These are phyloP conservation scores for Fusarium coicis DNA, from an alignment of 2,329 filamentous ascomycete genomes.

Conservation along the genomic window DNA sequence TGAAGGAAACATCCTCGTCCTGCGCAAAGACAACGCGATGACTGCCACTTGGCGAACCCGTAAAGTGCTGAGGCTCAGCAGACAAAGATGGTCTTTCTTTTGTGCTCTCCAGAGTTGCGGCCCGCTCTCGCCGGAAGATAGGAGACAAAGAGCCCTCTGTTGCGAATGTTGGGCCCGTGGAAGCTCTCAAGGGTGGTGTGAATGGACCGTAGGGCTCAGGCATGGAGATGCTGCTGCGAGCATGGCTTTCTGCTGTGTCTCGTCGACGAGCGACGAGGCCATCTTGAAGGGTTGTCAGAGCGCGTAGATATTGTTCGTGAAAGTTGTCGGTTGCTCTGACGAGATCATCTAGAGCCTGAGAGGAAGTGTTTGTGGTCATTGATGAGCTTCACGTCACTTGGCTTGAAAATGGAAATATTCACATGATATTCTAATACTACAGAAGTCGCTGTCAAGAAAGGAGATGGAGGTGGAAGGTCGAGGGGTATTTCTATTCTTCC, in stretches of 20 bases:
- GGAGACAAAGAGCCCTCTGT: conserved; percentile 27
- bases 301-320: conserved; percentile 50
- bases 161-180: conserved; percentile 34
- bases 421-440: conserved; percentile 6
- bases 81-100: conserved; percentile 40
- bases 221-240: neutral
- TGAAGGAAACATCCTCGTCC: conserved; percentile 49
- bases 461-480: neutral
- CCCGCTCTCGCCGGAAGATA: conserved; percentile 37
- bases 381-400: conserved; percentile 24
- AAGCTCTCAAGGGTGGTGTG: conserved; percentile 46
- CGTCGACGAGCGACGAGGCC: conserved; percentile 31
- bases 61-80: conserved; percentile 37
- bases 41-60: conserved; percentile 38
- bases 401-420: conserved; percentile 7
- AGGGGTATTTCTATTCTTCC: conserved; percentile 35
- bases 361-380: conserved; percentile 34
- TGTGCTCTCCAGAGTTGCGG: conserved; percentile 46
- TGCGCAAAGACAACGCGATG: conserved; percentile 32
- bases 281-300: conserved; percentile 46
- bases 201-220: conserved; percentile 19
- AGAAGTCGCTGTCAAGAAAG: neutral
- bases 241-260: conserved; percentile 37
- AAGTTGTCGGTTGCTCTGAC: conserved; percentile 48
- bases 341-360: conserved; percentile 48